Base-by-base conservation (phyloP, 208 protist species). In the Leishmania major region DNA sequence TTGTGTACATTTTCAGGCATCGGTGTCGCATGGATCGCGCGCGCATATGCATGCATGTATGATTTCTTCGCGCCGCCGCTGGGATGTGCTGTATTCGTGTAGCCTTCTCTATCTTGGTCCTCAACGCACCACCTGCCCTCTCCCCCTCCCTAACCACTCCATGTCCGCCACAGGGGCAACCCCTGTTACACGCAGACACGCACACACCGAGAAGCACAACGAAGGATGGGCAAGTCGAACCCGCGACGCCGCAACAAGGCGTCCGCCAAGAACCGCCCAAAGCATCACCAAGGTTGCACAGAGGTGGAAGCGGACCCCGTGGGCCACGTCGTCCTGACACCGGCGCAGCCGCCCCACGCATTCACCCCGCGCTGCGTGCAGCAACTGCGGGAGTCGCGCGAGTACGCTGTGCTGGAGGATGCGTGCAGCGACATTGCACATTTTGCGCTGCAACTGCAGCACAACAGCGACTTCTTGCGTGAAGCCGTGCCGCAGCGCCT, bases 341-440 rank as follows among this genome's bases (percentile, higher is more conserved):
- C 49, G 31, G 73, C 73, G 3, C n/a, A n/a, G 28, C 17, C 11
- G n/a, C 43, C 2, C 71, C 45, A 49, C n/a, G 7, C 45, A 31
- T 75, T 28, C 69, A 70, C 89, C 19, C 83, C 84, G 3, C 80
- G 81, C 31, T 95, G 90, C 79, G 82, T 93, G 35, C 83, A 78
- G 28, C 89, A 91, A 53, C 86, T 95, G 28, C 81, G 71, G 13
- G 77, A 85, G 67, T 70, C 87, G 11, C 76, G 28, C 15, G 77
- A 91, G 11, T 95, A 86, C 76, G 70, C 75, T 4, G 82, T 81
- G 15, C 71, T 95, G 25, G 90, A 92, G 79, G 92, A 95, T 22
- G 90, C 86, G 47, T 94, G 90, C 77, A 75, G 67, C 28, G 90
- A 95, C 77, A 64, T 94, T 10, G 77, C 86, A 0, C 59, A 86